These are phyloP conservation scores for Debaryomyces hansenii DNA, from an alignment of 805 yeast genomes.

Conservation along the genomic window DNA sequence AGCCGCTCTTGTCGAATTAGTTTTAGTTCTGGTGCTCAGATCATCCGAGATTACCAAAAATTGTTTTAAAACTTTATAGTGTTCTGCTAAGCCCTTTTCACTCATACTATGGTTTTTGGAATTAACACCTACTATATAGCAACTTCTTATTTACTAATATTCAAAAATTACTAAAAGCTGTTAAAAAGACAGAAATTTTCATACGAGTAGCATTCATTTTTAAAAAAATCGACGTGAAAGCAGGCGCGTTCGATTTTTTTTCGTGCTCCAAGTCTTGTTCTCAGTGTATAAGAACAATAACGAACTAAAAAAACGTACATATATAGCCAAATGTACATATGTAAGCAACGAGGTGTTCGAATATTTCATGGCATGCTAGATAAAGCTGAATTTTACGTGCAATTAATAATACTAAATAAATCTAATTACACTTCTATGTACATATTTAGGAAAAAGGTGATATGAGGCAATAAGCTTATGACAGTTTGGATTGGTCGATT, in stretches of 20 bases:
- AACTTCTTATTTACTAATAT: background rate
- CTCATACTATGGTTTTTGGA: constrained; percentile 14
- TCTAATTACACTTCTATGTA: constrained; percentile 2
- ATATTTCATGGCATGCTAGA: too few species aligned
- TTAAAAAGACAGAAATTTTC: background rate
- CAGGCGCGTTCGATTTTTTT: background rate
- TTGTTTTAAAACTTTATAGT: constrained; percentile 50
- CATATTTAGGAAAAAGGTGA: background rate
- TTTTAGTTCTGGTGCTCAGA: constrained; percentile 33
- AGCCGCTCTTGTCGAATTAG: constrained; percentile 60
- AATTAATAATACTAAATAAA: background rate
- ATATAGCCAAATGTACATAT: too few species aligned
- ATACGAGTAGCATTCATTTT: background rate
- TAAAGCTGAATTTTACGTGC: too few species aligned
- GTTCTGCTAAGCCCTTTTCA: constrained; percentile 40
- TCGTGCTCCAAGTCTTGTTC: too few species aligned
- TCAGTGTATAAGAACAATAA: too few species aligned
- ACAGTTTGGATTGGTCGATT: constrained; percentile 25
- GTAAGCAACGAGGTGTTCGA: too few species aligned
- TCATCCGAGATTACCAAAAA: constrained; percentile 53
- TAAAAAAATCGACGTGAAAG: background rate
- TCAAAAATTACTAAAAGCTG: too few species aligned
- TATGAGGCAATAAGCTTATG: background rate
- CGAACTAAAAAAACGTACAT: too few species aligned
- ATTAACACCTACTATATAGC: too few species aligned